Evolutionary conservation across 164 flowering plant genomes (phyloP), one percentile per base, ranked within the genome.

Genomic region (Euptelea pleiosperma): DNA sequence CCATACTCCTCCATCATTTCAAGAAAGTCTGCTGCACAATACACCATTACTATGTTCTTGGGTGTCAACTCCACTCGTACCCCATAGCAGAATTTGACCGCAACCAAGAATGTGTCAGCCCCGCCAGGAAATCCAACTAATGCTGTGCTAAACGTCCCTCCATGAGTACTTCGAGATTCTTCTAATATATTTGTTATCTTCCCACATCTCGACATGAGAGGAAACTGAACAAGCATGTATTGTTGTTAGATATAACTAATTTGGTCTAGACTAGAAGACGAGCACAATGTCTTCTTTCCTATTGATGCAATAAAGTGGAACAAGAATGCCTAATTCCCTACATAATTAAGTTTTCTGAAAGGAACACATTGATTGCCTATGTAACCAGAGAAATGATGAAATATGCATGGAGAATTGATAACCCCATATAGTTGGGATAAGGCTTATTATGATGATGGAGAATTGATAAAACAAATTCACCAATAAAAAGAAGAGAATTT

Each of bases 1-100:
- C 86, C 96, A 58, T 73, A 84, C 28, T 79, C 87, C 58, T 89
- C 89, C 11, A 86, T 78, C 96, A 93, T 93, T 67, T 81, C 79
- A 15, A 93, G 90, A 67, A 76, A 85, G 71, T 88, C 84, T 60
- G 96, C 91, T 8, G 82, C 94, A 72, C 95, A 88, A 48, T 78
- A 82, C 7, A 88, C 61, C 61, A 59, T 52, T 26, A 76, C 82
- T 29, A 86, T 66, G 73, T 86, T 90, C 60, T 73, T 81, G 22
- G 99, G 64, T 2, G 92, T 78, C 67, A 90, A 69, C 51, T 86
- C 94, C 58, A 83, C 57, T 16, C 80, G 69, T 15, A 65, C 39
- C 5, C 89, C 83, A 63, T 93, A 93, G 75, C 97, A 93, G 70
- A 86, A 93, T 61, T 81, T 88, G 52, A 68, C 92, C 2, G 67